Evolutionary conservation across 805 yeast genomes (phyloP), one percentile per base, ranked within the genome.

Genomic region (Yamadazyma insecticola): DNA sequence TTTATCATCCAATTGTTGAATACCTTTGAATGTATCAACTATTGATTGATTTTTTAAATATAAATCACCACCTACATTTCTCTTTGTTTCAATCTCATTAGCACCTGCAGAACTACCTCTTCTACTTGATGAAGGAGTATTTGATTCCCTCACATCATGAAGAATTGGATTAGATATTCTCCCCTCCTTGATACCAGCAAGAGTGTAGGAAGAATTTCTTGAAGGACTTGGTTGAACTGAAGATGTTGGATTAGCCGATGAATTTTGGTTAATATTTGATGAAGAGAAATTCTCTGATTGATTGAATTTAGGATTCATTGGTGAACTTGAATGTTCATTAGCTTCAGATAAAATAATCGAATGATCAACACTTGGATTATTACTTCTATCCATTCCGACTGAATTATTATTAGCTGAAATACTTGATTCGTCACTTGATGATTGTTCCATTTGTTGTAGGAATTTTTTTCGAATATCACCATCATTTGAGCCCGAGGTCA

Each of bases 11-110:
- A 59, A 46, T 35, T 55, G 50, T 39, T 65, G 69, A 12, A 66
- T 60, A 6, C 55, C 71, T 31, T 64, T 65, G 45, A 66, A 63
- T 2, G 70, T 57, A 24, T 66, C 70, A 9, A 63, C 62, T 1
- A 53, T 55, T 1, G 67, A 53, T 37, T 66, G 71, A 37, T 64
- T 66, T 30, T 48, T 53, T 39, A 66, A 40, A 46, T 66, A 66
- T 22, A 66, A 47, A 36, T 66, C 70, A 9, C 72, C 72, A 2
- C 60, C 70, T 5, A 65, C 72, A 36, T 66, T 64, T 25, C 71
- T 41, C 39, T 63, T 65, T 2, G 72, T 66, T 41, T 66, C 72
- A 18, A 66, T 53, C 43, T 60, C 67, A 3, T 66, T 64, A 1
- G 70, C 71, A 2, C 57, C 56, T 9, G 47, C 37, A 5, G 63